Conservation (phyloP, 441 rosid genomes). For the Brassica balearica region DNA sequence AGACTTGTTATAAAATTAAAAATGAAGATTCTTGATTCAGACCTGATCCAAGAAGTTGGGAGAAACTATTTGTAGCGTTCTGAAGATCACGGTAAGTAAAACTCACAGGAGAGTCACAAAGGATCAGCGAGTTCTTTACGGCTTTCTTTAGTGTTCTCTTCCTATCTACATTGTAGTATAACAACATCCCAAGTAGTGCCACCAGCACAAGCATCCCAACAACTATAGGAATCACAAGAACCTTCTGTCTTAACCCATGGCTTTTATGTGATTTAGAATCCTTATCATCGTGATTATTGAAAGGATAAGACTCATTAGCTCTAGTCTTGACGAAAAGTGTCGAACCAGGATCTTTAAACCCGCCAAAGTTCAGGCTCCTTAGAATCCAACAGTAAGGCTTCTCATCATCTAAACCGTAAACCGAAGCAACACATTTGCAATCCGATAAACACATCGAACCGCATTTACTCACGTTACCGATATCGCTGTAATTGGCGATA, state of each 20-base stretch:
- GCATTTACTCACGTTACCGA: slow-evolving; percentile 56
- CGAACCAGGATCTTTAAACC: slow-evolving; percentile 77
- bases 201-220: slow-evolving; percentile 64
- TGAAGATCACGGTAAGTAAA: slow-evolving; percentile 79
- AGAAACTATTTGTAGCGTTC: slow-evolving; percentile 67
- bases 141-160: slow-evolving; percentile 60
- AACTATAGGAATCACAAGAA: slow-evolving; percentile 68
- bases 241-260: slow-evolving; percentile 46
- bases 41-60: slow-evolving; percentile 87
- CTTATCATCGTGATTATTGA: slow-evolving; percentile 27
- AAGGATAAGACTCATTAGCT: slow-evolving; percentile 51
- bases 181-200: slow-evolving; percentile 64
- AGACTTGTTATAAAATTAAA: not conserved
- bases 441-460: slow-evolving; percentile 79
- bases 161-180: slow-evolving; percentile 67
- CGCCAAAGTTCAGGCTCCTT: slow-evolving; percentile 77
- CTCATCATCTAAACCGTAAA: slow-evolving; percentile 85
- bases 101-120: slow-evolving; percentile 71
- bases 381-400: slow-evolving; percentile 90
- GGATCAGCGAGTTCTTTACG: slow-evolving; percentile 56
- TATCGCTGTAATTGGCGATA: slow-evolving; percentile 73
- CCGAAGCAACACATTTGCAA: slow-evolving; percentile 86
- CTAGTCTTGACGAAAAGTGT: slow-evolving; percentile 73
- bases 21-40: slow-evolving; percentile 26
- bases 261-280: slow-evolving; percentile 44